Evolutionary conservation across 106 monocot species (phyloP).

Genomic region (Apostasia ramifera): DNA sequence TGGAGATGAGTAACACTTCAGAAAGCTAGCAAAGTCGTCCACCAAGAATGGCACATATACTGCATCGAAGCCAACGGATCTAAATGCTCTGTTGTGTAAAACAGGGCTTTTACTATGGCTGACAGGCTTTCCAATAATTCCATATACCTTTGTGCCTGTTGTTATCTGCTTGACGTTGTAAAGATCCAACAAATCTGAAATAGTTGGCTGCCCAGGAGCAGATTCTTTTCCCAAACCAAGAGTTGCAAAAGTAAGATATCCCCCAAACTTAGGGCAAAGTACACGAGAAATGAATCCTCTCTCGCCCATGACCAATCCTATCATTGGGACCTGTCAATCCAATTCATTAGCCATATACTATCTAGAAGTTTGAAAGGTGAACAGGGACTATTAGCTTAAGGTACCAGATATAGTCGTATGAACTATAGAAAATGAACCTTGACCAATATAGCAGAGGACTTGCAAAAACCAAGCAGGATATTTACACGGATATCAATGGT

Average conservation of each 20-base stretch:
- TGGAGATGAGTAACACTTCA: slow-evolving; percentile 68
- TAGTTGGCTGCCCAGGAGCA: slow-evolving; percentile 89
- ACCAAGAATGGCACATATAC: slow-evolving; percentile 90
- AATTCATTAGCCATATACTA: slow-evolving; percentile 33
- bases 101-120: slow-evolving; percentile 79
- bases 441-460: too few relatives aligned
- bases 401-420: too few relatives aligned
- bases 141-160: slow-evolving; percentile 67
- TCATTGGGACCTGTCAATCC: slow-evolving; percentile 78
- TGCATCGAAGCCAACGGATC: slow-evolving; percentile 62
- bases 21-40: slow-evolving; percentile 65
- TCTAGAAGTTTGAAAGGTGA: neutral
- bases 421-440: too few relatives aligned
- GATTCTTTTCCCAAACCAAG: slow-evolving; percentile 70
- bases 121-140: slow-evolving; percentile 89
- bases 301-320: slow-evolving; percentile 87
- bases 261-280: slow-evolving; percentile 86
- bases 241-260: slow-evolving; percentile 86
- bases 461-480: too few relatives aligned
- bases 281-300: slow-evolving; percentile 80
- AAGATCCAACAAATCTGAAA: slow-evolving; percentile 64
- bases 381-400: neutral
- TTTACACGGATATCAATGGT: too few relatives aligned
- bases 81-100: slow-evolving; percentile 72
- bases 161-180: slow-evolving; percentile 71